A percentile compares a stretch with the other conserved stretches of the same genome.
Evolutionary conservation across 2,329 filamentous ascomycete species (phyloP).

Genomic region (Aspergillus pseudoviridinutans): DNA sequence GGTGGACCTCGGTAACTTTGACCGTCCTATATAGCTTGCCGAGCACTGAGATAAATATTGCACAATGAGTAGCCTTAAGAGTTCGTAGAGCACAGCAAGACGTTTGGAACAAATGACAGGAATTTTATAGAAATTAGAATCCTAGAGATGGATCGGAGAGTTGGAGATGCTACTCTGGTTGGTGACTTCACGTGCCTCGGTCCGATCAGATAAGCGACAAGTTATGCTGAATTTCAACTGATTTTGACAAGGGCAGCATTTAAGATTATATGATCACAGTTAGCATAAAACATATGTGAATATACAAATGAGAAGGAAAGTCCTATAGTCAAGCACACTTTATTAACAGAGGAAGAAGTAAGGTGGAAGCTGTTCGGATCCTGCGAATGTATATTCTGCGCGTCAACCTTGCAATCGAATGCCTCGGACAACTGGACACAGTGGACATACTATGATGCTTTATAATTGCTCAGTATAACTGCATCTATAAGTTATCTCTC

Average conservation of each 20-base stretch:
- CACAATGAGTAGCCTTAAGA: not conserved
- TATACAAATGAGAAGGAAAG: not conserved
- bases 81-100: not conserved
- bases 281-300: not conserved
- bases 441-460: not conserved
- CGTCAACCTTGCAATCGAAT: not conserved
- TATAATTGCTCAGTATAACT: not conserved
- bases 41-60: not conserved
- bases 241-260: not conserved
- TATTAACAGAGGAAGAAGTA: not conserved
- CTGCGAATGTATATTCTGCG: not conserved
- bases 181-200: slow-evolving; percentile 17
- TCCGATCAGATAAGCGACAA: not conserved
- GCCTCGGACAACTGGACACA: not conserved
- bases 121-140: not conserved
- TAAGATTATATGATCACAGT: not conserved
- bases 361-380: not conserved
- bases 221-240: not conserved
- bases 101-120: not conserved
- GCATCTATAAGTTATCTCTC: not conserved
- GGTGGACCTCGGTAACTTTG: not conserved
- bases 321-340: not conserved
- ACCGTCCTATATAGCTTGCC: not conserved
- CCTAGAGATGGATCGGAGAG: not conserved
- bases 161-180: not conserved